These are phyloP conservation scores for Camellia oleifera DNA, from an alignment of 179 eudicot genomes.

Conservation along the genomic window DNA sequence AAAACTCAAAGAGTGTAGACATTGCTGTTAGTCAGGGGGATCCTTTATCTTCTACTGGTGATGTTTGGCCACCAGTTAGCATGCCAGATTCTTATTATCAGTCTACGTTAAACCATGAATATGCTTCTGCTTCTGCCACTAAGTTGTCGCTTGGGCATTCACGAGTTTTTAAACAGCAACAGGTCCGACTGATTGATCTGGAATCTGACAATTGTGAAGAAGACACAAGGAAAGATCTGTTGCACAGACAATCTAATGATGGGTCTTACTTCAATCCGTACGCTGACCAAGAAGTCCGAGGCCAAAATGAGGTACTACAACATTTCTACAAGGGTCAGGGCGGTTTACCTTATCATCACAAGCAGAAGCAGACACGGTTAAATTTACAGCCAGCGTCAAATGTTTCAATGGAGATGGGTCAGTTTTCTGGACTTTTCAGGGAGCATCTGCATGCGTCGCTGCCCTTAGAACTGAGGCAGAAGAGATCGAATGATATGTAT, in stretches of 20 bases:
- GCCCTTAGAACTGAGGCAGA: constrained; percentile 46
- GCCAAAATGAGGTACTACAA: constrained; percentile 52
- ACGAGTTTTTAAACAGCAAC: constrained; percentile 37
- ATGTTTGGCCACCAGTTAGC: constrained; percentile 52
- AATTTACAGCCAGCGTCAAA: constrained; percentile 40
- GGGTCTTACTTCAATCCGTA: constrained; percentile 49
- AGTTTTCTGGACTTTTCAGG: constrained; percentile 40
- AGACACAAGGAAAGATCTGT: constrained; percentile 38
- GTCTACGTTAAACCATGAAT: constrained; percentile 30
- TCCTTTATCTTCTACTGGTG: constrained; percentile 37
- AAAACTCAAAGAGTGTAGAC: not conserved
- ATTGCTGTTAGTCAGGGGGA: constrained; percentile 30
- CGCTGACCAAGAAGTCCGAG: constrained; percentile 42
- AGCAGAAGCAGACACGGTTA: constrained; percentile 45
- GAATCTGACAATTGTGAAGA: constrained; percentile 38
- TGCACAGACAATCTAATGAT: constrained; percentile 42
- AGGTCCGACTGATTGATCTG: constrained; percentile 41
- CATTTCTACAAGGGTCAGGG: constrained; percentile 45
- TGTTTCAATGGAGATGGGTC: constrained; percentile 43
- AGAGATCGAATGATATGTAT: constrained; percentile 41
- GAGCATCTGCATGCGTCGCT: constrained; percentile 52
- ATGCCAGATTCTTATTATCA: constrained; percentile 47
- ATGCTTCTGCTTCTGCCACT: constrained; percentile 25
- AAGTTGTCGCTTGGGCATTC: constrained; percentile 43
- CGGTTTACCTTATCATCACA: constrained; percentile 40